Evolutionary conservation across 768 basidiomycete genomes (phyloP), one percentile per base, ranked within the genome.

Genomic region (Termitomyces sp.): DNA sequence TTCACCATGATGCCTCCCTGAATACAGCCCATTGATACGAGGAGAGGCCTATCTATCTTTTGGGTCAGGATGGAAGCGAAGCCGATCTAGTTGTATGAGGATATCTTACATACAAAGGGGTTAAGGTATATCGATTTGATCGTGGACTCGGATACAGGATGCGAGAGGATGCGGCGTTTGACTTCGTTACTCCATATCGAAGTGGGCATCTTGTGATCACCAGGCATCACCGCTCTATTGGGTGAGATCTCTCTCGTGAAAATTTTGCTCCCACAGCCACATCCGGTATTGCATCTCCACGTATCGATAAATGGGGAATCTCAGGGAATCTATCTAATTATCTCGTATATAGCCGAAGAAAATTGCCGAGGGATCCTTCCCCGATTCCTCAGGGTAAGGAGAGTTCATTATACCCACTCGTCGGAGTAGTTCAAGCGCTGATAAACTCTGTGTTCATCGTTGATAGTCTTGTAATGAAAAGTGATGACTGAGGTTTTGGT

Each of bases 111-210:
- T 50, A 48, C 43, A 53, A 56, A 53, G 45, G 53, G 56, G 59
- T 36, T 55, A 52, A 49, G 20, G 30, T 18, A 30, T 50, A 37
- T 48, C 45, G 40, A 48, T 43, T 54, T 62, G 58, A 60, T 62
- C 58, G 45, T 56, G 56, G 45, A 56, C 48, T 47, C 27, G 37
- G 46, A 53, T 34, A 26, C 34, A 34, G 54, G 18, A 57, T 69
- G 72, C 66, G 74, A n/a, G n/a, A n/a, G n/a, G n/a, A n/a, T n/a
- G 30, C 30, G 30, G 71, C 73, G 72, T 73, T 73, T 71, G 62
- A 59, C 71, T 71, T 72, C 52, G 57, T 71, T 67, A 63, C 64
- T 65, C 59, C 54, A 58, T 56, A 27, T 52, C 50, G 42, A n/a
- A n/a, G n/a, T n/a, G n/a, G n/a, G n/a, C n/a, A n/a, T n/a, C n/a